A percentile compares a stretch with the other conserved stretches of the same genome.
phyloP scores from a whole-genome alignment of 768 basidiomycete genomes.

The Multifurca ochricompacta region DNA sequence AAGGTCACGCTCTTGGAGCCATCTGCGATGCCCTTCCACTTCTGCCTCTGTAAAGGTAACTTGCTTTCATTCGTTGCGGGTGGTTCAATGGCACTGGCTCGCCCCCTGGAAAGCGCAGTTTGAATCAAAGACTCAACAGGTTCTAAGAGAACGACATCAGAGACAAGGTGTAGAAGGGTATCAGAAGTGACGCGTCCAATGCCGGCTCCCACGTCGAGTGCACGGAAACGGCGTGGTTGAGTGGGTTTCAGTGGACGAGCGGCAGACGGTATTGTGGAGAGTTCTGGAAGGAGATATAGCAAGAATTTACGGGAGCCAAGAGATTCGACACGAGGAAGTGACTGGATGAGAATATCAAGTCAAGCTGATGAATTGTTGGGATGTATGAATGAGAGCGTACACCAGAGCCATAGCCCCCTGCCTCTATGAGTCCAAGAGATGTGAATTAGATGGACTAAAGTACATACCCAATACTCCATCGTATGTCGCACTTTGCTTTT shows the following conservation, averaged over 20 bases:
- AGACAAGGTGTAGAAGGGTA: slow-evolving; percentile 82
- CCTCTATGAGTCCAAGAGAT: neutral
- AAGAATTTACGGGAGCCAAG: slow-evolving; percentile 86
- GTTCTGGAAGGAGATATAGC: slow-evolving; percentile 69
- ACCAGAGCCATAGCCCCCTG: slow-evolving; percentile 51
- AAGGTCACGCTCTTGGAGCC: slow-evolving; percentile 67
- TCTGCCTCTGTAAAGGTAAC: slow-evolving; percentile 12
- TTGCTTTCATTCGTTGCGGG: slow-evolving; percentile 18
- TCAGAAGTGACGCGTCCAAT: slow-evolving; percentile 87
- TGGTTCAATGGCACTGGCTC: slow-evolving; percentile 27
- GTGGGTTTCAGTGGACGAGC: slow-evolving; percentile 41
- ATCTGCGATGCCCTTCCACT: slow-evolving; percentile 65
- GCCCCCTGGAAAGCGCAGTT: slow-evolving; percentile 48
- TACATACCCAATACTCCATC: slow-evolving; percentile 77
- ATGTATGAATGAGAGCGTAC: slow-evolving; percentile 26
- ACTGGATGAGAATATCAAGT: slow-evolving; percentile 34
- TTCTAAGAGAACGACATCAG: slow-evolving; percentile 84
- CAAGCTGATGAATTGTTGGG: slow-evolving; percentile 5
- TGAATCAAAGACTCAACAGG: slow-evolving; percentile 74
- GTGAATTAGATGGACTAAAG: neutral
- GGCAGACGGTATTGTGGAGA: slow-evolving; percentile 71
- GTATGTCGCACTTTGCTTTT: slow-evolving; percentile 65
- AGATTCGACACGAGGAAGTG: slow-evolving; percentile 85
- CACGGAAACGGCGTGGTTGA: slow-evolving; percentile 47
- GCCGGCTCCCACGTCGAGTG: slow-evolving; percentile 90